Base-by-base conservation (phyloP, 2,329 filamentous ascomycete genomes). In the Colletotrichum plurivorum region DNA sequence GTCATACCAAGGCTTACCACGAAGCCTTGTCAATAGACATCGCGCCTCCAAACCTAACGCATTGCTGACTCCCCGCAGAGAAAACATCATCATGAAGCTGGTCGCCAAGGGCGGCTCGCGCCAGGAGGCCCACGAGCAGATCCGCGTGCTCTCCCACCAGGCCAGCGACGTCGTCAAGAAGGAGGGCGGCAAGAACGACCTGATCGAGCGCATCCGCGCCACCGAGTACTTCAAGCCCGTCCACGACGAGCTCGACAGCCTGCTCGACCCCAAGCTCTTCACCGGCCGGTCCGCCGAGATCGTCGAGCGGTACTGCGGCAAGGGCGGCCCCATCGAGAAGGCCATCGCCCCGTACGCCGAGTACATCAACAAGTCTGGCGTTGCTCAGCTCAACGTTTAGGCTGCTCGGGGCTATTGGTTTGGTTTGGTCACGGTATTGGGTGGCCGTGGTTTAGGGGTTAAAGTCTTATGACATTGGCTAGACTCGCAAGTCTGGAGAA, bases 91-190 rank as follows among this genome's bases (percentile, higher is more conserved):
- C 78, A 94, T 97, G 93, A 90, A 89, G 73, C 85, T 95, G 64
- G 89, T 91, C 31, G 88, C 89, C 65, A 87, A 90, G 76, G 93
- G 93, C 39, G 87, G 84, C 31, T 93, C 89, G 10, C 85, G 94
- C 58, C 94, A 97, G 78, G 93, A 95, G 63, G 92, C 93, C 1
- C 94, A 97, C 80, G 94, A 97, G 82, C 84, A 95, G 80, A 95
- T 97, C 75, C 91, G 92, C 8, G 92, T 97, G 1, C 86, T 97
- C 52, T 93, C 88, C 2, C 92, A 94, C 82, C 85, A 97, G 81
- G 93, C 94, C 0, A 88, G 86, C 51, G 84, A 86, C 39, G 89
- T 92, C 48, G 84, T 86, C 36, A 85, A 86, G 78, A 74, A 82
- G 51, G 80, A 86, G 73, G 78, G 68, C 48, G 93, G 67, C 25